phyloP scores from a whole-genome alignment of 495 filamentous ascomycete species.

The Aspergillus asperescens region DNA sequence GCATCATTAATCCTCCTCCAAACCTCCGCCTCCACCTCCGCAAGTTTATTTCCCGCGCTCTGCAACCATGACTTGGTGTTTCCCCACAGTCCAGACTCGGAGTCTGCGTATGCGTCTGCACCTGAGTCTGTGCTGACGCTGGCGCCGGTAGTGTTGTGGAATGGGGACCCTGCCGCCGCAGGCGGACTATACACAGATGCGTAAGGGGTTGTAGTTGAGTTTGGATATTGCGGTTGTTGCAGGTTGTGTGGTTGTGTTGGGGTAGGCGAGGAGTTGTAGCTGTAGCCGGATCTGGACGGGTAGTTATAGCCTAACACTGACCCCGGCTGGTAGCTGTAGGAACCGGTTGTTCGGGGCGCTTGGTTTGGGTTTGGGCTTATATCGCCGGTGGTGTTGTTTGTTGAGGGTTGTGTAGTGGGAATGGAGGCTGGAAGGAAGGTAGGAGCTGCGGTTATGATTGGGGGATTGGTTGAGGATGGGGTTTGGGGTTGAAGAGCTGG shows the following conservation, averaged over 20 bases:
- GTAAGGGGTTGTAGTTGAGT: conserved; percentile 39
- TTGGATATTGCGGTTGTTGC: conserved; percentile 23
- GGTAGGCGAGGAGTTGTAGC: conserved; percentile 26
- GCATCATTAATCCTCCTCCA: conserved; percentile 61
- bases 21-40: conserved; percentile 61
- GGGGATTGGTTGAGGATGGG: conserved; percentile 10
- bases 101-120: conserved; percentile 22
- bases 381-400: conserved; percentile 17
- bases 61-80: conserved; percentile 57
- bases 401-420: conserved; percentile 12
- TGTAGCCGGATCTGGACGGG: conserved; percentile 6
- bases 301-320: not conserved
- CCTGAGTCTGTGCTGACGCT: not conserved
- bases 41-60: conserved; percentile 56
- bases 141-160: conserved; percentile 17
- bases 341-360: conserved; percentile 3
- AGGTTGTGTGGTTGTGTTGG: conserved; percentile 28
- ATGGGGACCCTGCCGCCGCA: conserved; percentile 14
- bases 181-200: conserved; percentile 52
- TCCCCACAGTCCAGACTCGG: conserved; percentile 46
- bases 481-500: not conserved
- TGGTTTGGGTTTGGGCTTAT: conserved; percentile 10
- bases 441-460: not conserved
- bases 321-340: not conserved
- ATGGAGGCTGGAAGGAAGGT: not conserved